Base-by-base conservation (phyloP, 2,329 filamentous ascomycete genomes). In the Aspergillus cejpii region DNA sequence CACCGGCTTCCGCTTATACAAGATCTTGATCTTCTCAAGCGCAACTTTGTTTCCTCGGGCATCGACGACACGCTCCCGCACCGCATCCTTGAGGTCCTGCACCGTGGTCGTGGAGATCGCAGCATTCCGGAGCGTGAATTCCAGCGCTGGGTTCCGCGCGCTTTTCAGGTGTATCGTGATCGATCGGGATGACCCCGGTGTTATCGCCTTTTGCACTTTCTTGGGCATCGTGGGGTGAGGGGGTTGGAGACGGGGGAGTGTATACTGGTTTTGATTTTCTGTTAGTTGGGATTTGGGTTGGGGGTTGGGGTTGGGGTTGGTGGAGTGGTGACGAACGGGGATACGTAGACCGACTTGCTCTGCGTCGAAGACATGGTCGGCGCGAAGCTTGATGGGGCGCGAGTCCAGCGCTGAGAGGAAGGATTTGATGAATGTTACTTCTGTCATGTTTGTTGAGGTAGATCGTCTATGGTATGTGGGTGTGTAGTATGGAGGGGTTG, bases 311-410 rank as follows among this genome's bases (percentile, higher is more conserved):
- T 23, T 15, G 19, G 11, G 26, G 31, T 7, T n/a, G 10, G 6
- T 29, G 39, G n/a, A 27, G 14, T 14, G 31, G 37, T n/a, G n/a
- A 55, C 82, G 23, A 78, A 96, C 91, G 12, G 89, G 84, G 53
- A 81, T 76, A 50, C 85, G 81, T 20, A 85, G 74, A 19, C 87
- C 85, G 64, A 91, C 90, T 54, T 77, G 80, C 58, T 82, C 83
- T 39, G 87, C 81, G 62, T 96, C 87, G 68, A 91, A 87, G 66
- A 94, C 83, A 80, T 96, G 85, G 67, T 97, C 88, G 53, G 86
- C 75, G n/a, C 84, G 81, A 52, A 97, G 79, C 74, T 90, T 94
- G 58, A 82, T 68, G 6, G 89, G 85, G 39, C 84, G 82, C 49
- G 81, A 79, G 69, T 94, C 88, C 51, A 97, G 79, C 17, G 81